Conservation (phyloP, 129 eudicot genomes). For the Tanacetum coccineum region DNA sequence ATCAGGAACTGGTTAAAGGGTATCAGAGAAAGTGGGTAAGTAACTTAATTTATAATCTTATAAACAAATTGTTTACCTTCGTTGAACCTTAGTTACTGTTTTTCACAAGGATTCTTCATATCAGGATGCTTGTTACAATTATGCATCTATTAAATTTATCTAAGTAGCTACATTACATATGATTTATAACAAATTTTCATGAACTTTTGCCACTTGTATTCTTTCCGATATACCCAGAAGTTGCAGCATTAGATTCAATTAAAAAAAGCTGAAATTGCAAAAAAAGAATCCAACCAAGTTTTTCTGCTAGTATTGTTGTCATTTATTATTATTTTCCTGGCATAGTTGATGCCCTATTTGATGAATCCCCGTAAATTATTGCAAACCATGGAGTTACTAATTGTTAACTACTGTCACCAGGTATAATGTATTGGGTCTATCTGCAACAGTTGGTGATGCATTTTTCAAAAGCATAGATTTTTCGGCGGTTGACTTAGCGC, state of each 20-base stretch:
- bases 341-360: too few relatives aligned
- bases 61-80: slow-evolving; percentile 1
- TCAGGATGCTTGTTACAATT: slow-evolving; percentile 11
- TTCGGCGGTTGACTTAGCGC: slow-evolving; percentile 52
- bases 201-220: too few relatives aligned
- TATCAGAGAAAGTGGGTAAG: slow-evolving; percentile 97
- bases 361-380: background rate
- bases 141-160: background rate
- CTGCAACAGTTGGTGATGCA: slow-evolving; percentile 82
- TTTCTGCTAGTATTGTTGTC: too few relatives aligned
- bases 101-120: background rate
- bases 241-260: too few relatives aligned
- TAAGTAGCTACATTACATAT: too few relatives aligned
- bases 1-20: slow-evolving; percentile 93
- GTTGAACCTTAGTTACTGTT: background rate
- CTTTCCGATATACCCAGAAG: too few relatives aligned
- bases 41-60: background rate
- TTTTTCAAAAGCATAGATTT: slow-evolving; percentile 65
- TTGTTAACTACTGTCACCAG: slow-evolving; percentile 33
- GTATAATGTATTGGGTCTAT: slow-evolving; percentile 88
- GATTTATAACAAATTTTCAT: too few relatives aligned
- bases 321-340: too few relatives aligned
- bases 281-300: too few relatives aligned
- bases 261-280: too few relatives aligned
- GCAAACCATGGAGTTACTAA: slow-evolving; percentile 8